Evolutionary conservation across 306 rosid genomes (phyloP).

Genomic region (Corylus heterophylla): DNA sequence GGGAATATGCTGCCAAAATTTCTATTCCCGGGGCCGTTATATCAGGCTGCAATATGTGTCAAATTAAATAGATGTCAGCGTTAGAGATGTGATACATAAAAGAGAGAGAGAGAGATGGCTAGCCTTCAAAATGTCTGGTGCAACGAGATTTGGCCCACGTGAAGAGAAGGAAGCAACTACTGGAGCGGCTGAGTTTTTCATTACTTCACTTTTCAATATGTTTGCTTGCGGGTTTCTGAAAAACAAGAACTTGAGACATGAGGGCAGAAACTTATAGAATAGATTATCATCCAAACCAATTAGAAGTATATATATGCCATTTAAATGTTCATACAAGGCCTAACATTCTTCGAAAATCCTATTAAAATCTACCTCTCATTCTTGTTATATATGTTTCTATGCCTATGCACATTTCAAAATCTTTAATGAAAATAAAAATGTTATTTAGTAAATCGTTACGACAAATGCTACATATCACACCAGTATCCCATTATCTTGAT

Average conservation of each 20-base stretch:
- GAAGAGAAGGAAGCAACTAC: conserved; percentile 29
- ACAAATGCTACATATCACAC: too few relatives aligned
- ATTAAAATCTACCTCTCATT: too few relatives aligned
- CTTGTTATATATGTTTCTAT: too few relatives aligned
- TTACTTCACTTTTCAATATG: conserved; percentile 8
- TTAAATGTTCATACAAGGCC: too few relatives aligned
- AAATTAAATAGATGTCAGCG: background rate
- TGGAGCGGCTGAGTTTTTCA: conserved; percentile 14
- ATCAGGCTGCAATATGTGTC: conserved; percentile 27
- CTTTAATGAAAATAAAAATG: too few relatives aligned
- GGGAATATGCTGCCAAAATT: conserved; percentile 42
- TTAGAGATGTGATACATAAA: background rate
- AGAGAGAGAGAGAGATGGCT: background rate
- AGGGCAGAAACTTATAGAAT: background rate
- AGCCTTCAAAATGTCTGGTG: conserved; percentile 29
- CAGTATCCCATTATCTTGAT: too few relatives aligned
- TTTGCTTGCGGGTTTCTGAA: background rate
- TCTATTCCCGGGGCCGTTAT: conserved; percentile 33
- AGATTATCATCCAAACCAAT: background rate
- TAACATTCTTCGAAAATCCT: too few relatives aligned
- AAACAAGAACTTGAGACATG: background rate
- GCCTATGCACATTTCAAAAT: too few relatives aligned
- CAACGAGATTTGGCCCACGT: conserved; percentile 29
- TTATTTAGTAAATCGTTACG: too few relatives aligned
- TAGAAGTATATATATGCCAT: too few relatives aligned